A percentile compares a stretch with the other conserved stretches of the same genome.
These are phyloP conservation scores for Microstroma glucosiphilum DNA, from an alignment of 1,284 basidiomycete genomes.

Conservation along the genomic window DNA sequence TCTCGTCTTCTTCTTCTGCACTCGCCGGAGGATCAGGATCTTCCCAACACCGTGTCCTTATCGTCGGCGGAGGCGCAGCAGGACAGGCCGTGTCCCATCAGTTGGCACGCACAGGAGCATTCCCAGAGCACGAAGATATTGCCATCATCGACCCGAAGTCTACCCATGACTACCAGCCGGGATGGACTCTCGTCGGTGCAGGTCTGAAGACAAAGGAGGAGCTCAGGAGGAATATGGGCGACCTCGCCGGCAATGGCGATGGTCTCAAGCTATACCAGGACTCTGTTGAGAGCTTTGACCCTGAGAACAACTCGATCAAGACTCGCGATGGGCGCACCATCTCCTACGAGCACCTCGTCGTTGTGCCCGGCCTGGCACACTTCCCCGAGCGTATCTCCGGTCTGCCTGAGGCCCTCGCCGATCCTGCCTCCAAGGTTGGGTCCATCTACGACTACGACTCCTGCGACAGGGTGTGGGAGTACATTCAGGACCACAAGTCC, in stretches of 20 bases:
- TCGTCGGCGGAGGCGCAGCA: constrained; percentile 52
- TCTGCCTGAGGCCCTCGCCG: constrained; percentile 67
- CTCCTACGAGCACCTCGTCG: constrained; percentile 78
- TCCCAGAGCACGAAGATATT: constrained; percentile 29
- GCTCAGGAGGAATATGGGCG: constrained; percentile 62
- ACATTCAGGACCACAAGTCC: constrained; percentile 60
- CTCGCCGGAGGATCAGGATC: background rate
- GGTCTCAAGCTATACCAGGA: constrained; percentile 6
- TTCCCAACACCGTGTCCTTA: constrained; percentile 34
- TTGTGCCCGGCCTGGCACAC: constrained; percentile 80
- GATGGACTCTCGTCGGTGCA: constrained; percentile 83
- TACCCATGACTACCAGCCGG: constrained; percentile 46
- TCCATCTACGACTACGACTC: constrained; percentile 68
- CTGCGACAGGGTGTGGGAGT: constrained; percentile 36
- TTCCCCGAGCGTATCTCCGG: constrained; percentile 70
- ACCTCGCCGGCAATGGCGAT: constrained; percentile 10
- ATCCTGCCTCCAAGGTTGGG: constrained; percentile 74
- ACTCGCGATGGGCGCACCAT: constrained; percentile 66
- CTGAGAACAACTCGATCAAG: constrained; percentile 67
- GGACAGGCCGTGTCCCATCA: constrained; percentile 51
- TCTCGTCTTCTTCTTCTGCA: background rate
- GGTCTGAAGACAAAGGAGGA: constrained; percentile 66
- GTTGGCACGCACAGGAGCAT: constrained; percentile 56
- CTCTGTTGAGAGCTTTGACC: constrained; percentile 10
- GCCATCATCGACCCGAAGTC: constrained; percentile 39